phyloP scores from a whole-genome alignment of 2,329 filamentous ascomycete species.

The Fusarium keratoplasticum region DNA sequence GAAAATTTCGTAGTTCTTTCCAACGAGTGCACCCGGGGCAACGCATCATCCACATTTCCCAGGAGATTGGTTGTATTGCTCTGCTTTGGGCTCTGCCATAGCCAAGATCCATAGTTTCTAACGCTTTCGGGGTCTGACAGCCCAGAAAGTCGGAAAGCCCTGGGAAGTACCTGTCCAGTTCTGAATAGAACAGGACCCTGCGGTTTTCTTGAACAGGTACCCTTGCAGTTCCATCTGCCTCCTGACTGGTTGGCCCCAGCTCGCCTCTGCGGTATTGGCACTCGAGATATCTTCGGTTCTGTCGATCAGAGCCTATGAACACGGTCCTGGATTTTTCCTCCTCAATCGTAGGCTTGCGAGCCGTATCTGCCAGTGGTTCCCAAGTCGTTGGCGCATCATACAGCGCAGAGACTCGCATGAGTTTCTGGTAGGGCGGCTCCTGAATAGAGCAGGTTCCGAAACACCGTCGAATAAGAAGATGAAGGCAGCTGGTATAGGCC shows the following conservation, averaged over 20 bases:
- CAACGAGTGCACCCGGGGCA: conserved; percentile 27
- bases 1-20: conserved; percentile 30
- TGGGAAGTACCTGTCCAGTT: conserved; percentile 26
- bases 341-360: no score
- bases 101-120: neutral
- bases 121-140: neutral
- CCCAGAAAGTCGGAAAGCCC: neutral
- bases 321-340: no score
- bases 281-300: conserved; percentile 19
- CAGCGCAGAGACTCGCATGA: conserved; percentile 1
- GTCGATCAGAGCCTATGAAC: neutral
- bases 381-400: neutral
- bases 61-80: neutral
- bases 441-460: conserved; percentile 26
- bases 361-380: conserved; percentile 3
- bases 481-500: conserved; percentile 25
- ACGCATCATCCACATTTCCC: conserved; percentile 25
- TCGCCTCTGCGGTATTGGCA: conserved; percentile 10
- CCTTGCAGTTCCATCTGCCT: neutral
- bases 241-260: neutral
- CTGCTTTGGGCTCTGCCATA: neutral
- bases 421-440: conserved; percentile 18
- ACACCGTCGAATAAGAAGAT: conserved; percentile 16
- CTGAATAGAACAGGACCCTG: neutral
- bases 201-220: conserved; percentile 11